Evolutionary conservation across 177 flowering plant genomes (phyloP).

Genomic region (Vitis hybrid): DNA sequence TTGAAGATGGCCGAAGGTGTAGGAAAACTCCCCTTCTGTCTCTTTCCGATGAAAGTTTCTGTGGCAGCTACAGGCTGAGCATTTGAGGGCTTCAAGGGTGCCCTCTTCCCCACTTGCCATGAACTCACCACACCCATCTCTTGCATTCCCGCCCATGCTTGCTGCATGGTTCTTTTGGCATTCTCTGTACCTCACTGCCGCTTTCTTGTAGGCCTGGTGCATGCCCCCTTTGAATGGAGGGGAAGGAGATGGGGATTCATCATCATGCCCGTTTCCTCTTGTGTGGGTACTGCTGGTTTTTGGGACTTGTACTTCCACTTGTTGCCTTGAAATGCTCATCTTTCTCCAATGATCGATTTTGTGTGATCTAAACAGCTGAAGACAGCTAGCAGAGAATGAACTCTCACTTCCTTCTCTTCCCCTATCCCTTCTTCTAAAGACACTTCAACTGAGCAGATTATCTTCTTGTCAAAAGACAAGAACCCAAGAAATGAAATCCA

Average conservation of each 20-base stretch:
- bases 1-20: neutral
- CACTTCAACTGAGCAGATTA: too few species aligned
- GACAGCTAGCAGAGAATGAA: too few species aligned
- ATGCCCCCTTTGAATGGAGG: neutral
- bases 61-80: constrained; percentile 36
- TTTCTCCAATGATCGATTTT: too few species aligned
- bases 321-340: constrained; percentile 4
- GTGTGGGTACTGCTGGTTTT: neutral
- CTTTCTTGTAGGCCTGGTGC: neutral
- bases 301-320: neutral
- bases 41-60: constrained; percentile 33
- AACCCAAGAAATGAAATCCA: too few species aligned
- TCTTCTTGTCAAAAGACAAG: too few species aligned
- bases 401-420: neutral
- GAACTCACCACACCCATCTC: constrained; percentile 34
- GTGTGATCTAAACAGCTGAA: too few species aligned
- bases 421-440: neutral
- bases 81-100: constrained; percentile 25
- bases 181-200: constrained; percentile 19
- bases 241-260: neutral
- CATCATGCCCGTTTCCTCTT: constrained; percentile 1
- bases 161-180: constrained; percentile 31
- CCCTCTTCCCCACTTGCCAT: constrained; percentile 30
- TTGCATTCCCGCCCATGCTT: constrained; percentile 23
- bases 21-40: constrained; percentile 2